Conservation (phyloP, 352 stramenopile genomes). For the Pythium aphanidermatum region DNA sequence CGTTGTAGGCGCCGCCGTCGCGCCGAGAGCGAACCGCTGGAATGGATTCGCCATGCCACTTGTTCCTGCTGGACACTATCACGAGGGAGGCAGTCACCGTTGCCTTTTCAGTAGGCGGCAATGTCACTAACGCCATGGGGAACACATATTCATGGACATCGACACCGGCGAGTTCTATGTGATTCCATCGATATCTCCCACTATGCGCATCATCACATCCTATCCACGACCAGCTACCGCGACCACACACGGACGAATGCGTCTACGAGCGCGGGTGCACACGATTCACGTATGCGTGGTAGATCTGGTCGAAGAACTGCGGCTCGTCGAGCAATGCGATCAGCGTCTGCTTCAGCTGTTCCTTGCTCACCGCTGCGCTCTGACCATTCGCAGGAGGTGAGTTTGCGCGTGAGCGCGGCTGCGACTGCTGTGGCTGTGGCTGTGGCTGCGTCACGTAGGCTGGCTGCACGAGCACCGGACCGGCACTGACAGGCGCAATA, state of each 20-base stretch:
- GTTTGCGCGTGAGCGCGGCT: constrained; percentile 12
- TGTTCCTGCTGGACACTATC: too few species aligned
- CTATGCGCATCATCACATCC: too few species aligned
- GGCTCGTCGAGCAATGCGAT: constrained; percentile 73
- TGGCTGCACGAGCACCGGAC: constrained; percentile 11
- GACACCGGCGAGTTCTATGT: too few species aligned
- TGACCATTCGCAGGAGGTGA: constrained; percentile 10
- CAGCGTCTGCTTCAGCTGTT: constrained; percentile 83
- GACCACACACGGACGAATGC: too few species aligned
- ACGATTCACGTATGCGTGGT: constrained; percentile 76
- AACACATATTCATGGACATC: too few species aligned
- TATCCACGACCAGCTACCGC: too few species aligned
- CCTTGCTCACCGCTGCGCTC: constrained; percentile 58
- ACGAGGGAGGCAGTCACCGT: too few species aligned
- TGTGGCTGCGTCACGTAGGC: constrained; percentile 18
- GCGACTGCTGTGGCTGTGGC: constrained; percentile 20
- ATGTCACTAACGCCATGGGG: too few species aligned
- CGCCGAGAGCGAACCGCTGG: constrained; percentile 48
- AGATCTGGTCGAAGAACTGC: constrained; percentile 86
- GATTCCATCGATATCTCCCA: too few species aligned
- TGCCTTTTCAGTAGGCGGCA: too few species aligned
- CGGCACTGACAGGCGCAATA: background rate
- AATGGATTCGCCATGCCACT: constrained; percentile 42
- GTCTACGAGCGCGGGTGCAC: constrained; percentile 28
- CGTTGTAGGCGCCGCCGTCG: background rate